Conservation (phyloP, 2,329 filamentous ascomycete genomes). For the Sporothrix brunneoviolacea region DNA sequence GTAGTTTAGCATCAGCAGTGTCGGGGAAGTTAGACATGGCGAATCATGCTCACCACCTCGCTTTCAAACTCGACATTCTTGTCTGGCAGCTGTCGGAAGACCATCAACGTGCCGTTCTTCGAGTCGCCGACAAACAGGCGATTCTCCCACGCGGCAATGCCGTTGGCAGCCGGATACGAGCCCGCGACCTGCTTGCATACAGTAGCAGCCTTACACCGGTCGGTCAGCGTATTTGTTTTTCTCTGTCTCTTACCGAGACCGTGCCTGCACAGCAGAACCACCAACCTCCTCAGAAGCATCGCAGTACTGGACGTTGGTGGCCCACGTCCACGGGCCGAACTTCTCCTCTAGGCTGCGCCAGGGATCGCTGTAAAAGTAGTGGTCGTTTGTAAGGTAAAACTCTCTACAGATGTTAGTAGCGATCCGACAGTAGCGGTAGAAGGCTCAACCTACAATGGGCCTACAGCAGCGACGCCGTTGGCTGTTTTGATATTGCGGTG, state of each 20-base stretch:
- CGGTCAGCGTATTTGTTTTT: too few relatives aligned
- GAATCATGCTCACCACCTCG: too few relatives aligned
- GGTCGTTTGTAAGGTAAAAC: slow-evolving; percentile 8
- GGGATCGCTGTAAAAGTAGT: slow-evolving; percentile 3
- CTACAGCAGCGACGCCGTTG: slow-evolving; percentile 1
- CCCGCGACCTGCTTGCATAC: neutral
- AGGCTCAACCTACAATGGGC: neutral
- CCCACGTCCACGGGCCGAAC: slow-evolving; percentile 9
- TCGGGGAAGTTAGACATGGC: too few relatives aligned
- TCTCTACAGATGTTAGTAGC: neutral
- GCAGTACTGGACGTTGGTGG: slow-evolving; percentile 6
- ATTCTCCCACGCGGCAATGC: slow-evolving; percentile 3
- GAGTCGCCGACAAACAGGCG: slow-evolving; percentile 5
- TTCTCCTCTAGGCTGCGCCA: neutral
- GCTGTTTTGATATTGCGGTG: slow-evolving; percentile 2
- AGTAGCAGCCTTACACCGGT: neutral
- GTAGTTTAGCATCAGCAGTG: too few relatives aligned
- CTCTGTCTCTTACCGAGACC: too few relatives aligned
- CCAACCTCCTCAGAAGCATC: neutral
- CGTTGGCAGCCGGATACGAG: neutral
- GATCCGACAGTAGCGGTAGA: too few relatives aligned
- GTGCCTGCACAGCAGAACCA: too few relatives aligned
- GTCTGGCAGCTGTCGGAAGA: neutral
- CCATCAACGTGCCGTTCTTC: slow-evolving; percentile 1
- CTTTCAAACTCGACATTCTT: neutral